Evolutionary conservation across 371 early-diverging fungal species (phyloP), one percentile per base, ranked within the genome.

Genomic region (Mucor racemosus): DNA sequence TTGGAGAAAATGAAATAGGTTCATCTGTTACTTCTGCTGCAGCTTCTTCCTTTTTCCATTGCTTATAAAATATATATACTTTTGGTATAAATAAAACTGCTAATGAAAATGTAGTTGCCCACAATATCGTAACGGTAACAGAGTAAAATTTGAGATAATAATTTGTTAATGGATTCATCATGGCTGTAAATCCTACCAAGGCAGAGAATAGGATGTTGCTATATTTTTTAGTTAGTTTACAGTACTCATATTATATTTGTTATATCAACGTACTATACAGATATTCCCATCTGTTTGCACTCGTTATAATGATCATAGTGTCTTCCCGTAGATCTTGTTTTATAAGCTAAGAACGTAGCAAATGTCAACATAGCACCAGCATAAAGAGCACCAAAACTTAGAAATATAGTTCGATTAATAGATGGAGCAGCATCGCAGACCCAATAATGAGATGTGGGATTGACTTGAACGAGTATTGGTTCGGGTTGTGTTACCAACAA

Each of bases 331-430:
- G 77, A 74, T 13, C 86, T 71, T 34, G 84, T 86, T 65, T 73
- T 84, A 56, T 84, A 86, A 4, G 84, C 86, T 60, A 86, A 64
- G 57, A 80, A 84, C 0, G 84, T 83, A 1, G 86, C 86, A 63
- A 84, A 70, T 6, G 73, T 38, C 8, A 86, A 66, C 65, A 86
- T 58, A 5, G 55, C 55, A 0, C 68, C 80, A 40, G 76, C 76
- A 60, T 80, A 86, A 4, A 74, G 64, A 7, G 72, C 61, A 1
- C 71, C 55, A 13, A 84, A 39, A 0, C 68, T 65, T 21, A 75
- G 60, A 60, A 79, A 77, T 1, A 71, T 65, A 0, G 67, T 73
- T 46, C 67, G 75, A 36, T 39, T 54, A 2, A 63, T 73, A 1
- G 44, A 34, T 42, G 61, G 38, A 34, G 60, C n/a, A 31, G 68